Evolutionary conservation across 192 early-diverging fungal genomes (phyloP).

Genomic region (Physocladia obscura): DNA sequence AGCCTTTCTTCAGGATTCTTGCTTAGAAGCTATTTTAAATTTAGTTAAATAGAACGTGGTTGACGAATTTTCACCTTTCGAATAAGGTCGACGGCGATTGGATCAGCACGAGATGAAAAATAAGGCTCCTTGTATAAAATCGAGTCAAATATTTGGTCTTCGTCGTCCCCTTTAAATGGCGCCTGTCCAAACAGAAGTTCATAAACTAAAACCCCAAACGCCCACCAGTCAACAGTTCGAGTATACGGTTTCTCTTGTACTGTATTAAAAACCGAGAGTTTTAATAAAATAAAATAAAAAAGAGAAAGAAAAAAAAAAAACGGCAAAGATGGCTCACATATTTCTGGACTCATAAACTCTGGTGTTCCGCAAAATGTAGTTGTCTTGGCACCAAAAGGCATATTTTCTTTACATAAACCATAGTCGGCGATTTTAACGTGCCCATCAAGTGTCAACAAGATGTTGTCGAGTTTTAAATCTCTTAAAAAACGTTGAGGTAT

Average conservation of each 20-base stretch:
- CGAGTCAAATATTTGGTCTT: conserved; percentile 97
- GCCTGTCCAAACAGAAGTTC: conserved; percentile 65
- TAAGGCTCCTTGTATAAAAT: conserved; percentile 94
- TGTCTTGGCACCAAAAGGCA: conserved; percentile 83
- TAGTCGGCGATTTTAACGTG: conserved; percentile 99
- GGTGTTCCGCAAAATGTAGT: conserved; percentile 98
- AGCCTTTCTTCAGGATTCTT: conserved; percentile 84
- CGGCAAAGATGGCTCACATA: too few species aligned
- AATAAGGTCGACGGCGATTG: conserved; percentile 86
- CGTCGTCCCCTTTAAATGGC: conserved; percentile 93
- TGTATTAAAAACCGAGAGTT: background rate
- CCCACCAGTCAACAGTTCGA: conserved; percentile 98
- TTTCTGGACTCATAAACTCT: conserved; percentile 99
- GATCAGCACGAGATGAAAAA: conserved; percentile 88
- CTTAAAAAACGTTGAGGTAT: too few species aligned
- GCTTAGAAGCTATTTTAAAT: conserved; percentile 65
- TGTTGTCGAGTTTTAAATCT: conserved; percentile 97
- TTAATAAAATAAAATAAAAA: background rate
- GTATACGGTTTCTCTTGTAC: conserved; percentile 91
- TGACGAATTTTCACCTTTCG: conserved; percentile 46
- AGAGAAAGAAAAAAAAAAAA: background rate
- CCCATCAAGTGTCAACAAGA: conserved; percentile 85
- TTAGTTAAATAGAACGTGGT: background rate
- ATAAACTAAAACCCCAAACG: conserved; percentile 69
- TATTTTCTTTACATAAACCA: conserved; percentile 96